These are phyloP conservation scores for Ciborinia camelliae DNA, from an alignment of 2,329 filamentous ascomycete species.

Conservation along the genomic window DNA sequence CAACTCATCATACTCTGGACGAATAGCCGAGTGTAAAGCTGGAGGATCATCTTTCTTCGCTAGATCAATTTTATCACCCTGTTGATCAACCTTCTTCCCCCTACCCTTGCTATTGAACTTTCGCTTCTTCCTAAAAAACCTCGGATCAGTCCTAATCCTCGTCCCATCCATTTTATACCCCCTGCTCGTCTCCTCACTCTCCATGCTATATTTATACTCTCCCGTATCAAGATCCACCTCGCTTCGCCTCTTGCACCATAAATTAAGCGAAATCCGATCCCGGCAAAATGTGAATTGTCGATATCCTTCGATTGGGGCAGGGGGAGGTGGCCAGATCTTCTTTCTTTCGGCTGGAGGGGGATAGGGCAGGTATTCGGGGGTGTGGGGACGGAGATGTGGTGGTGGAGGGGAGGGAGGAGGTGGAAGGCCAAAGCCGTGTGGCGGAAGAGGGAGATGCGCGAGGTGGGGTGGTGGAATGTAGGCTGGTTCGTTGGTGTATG, in stretches of 20 bases:
- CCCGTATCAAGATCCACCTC: not conserved
- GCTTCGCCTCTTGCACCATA: not conserved
- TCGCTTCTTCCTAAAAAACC: not conserved
- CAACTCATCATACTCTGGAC: not conserved
- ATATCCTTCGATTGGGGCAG: not conserved
- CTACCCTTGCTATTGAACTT: not conserved
- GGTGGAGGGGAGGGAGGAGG: not conserved
- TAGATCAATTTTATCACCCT: not conserved
- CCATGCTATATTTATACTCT: not conserved
- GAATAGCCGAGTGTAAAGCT: not conserved
- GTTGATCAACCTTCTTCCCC: too few species aligned
- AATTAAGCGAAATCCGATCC: not conserved
- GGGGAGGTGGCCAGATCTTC: not conserved
- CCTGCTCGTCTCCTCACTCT: not conserved
- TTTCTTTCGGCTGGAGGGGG: not conserved
- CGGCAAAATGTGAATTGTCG: not conserved
- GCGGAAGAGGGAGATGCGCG: too few species aligned
- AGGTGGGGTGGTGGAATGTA: too few species aligned
- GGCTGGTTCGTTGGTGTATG: not conserved
- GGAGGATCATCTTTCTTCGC: too few species aligned
- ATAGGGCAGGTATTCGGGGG: not conserved
- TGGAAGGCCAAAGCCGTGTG: not conserved
- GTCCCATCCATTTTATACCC: not conserved
- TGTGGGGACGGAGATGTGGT: not conserved
- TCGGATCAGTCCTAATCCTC: not conserved